Evolutionary conservation across 2,329 filamentous ascomycete species (phyloP), one percentile per base, ranked within the genome.

Genomic region (Talaromyces sp.): DNA sequence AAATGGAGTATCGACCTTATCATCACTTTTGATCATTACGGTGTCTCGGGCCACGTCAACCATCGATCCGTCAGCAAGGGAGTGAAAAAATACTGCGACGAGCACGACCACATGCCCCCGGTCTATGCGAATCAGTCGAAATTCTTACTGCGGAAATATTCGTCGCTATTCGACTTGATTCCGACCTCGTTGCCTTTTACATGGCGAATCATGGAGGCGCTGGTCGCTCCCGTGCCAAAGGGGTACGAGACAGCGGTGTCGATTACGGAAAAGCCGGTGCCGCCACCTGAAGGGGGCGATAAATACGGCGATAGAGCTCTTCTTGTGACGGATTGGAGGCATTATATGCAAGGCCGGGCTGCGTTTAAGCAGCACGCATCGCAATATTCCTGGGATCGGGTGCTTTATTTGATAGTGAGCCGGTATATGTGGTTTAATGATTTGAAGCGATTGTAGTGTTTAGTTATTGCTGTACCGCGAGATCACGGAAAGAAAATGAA

Each of bases 361-460:
- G 73, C 74, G 0, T 75, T 77, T 60, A 65, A 68, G 19, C 69
- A 70, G 46, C 73, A 77, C 58, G 61, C 61, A 35, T 74, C 70
- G 56, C 74, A 77, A 63, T 76, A 76, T 56, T 72, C 73, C 1
- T 76, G 73, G 72, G 74, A 76, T 57, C 66, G 74, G 15, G 65
- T 72, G 39, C 39, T 77, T 58, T 77, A 76, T 62, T 66, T 76
- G 67, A 58, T 75, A 1, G 48, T 74, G 8, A 75, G 72, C 61
- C 71, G 73, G 40, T 73, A 76, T 58, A 71, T 75, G 37, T 77
- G 74, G 74, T 74, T 74, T 60, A 77, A 77, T 56, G 63, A 64
- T 41, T 9, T 65, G 36, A 54, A 50, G 55, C 57, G 50, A 53
- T 52, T 50, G 17, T 64, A 31, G 25, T 13, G 9, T 36, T 13